Conservation (phyloP, 306 rosid species). For the Boehmeria nivea region DNA sequence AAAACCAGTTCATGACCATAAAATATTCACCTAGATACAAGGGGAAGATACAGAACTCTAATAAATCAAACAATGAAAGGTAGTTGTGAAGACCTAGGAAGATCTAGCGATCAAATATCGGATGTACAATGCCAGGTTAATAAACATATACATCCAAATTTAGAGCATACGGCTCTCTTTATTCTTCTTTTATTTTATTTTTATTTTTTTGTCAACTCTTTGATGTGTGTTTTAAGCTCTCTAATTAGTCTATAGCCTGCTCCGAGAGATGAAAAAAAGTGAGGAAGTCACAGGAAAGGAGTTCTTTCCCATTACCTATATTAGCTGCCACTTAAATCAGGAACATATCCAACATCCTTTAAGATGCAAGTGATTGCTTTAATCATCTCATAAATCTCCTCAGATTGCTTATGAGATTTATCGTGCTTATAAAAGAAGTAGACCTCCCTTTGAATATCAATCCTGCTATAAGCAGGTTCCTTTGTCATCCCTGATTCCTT, state of each 20-base stretch:
- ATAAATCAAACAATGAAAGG: no score
- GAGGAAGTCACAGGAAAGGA: slow-evolving; percentile 9
- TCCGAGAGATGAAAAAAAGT: neutral
- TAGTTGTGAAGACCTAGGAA: no score
- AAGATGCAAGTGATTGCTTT: slow-evolving; percentile 38
- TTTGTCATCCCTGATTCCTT: slow-evolving; percentile 51
- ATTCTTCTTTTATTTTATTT: no score
- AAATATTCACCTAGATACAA: no score
- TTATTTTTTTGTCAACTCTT: neutral
- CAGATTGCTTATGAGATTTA: slow-evolving; percentile 38
- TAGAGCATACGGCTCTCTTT: no score
- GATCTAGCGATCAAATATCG: no score
- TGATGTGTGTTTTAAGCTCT: neutral
- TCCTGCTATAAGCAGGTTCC: slow-evolving; percentile 73
- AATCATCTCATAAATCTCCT: slow-evolving; percentile 48
- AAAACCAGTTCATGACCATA: no score
- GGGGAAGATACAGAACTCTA: no score
- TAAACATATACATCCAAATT: no score
- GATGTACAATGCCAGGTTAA: no score
- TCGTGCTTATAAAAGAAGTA: slow-evolving; percentile 50
- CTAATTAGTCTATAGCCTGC: neutral
- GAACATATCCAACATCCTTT: slow-evolving; percentile 46
- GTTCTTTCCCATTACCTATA: slow-evolving; percentile 9
- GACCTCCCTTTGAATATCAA: slow-evolving; percentile 56
- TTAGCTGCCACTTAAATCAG: slow-evolving; percentile 29